A percentile compares a stretch with the other conserved stretches of the same genome.
Conservation (phyloP, 2,329 filamentous ascomycete genomes). For the Hypoxylon rubiginosum region DNA sequence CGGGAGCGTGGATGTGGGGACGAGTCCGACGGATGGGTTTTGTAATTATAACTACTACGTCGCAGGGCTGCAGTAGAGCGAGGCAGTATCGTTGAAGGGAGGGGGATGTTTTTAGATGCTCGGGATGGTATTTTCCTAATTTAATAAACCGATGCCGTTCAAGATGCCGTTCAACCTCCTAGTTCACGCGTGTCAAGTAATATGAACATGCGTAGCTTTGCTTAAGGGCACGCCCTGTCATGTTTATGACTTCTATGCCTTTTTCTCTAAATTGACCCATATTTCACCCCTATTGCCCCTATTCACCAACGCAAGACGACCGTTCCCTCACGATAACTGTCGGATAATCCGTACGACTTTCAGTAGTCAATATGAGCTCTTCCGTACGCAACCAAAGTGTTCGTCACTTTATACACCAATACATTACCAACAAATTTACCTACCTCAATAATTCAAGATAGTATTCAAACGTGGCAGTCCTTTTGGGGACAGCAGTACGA, state of each 20-base stretch:
- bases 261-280: no score
- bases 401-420: no score
- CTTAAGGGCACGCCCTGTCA: no score
- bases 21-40: constrained; percentile 43
- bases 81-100: not conserved
- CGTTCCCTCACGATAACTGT: no score
- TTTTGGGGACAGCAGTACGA: no score
- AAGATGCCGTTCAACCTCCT: no score
- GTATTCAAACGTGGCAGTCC: no score
- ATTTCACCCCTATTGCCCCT: not conserved
- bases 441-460: not conserved
- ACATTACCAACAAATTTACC: not conserved
- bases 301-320: not conserved
- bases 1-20: constrained; percentile 44
- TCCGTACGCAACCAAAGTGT: not conserved
- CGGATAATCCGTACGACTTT: not conserved
- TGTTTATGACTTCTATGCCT: no score
- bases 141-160: not conserved
- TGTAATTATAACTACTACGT: constrained; percentile 53
- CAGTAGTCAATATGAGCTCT: no score
- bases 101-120: not conserved
- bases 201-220: no score
- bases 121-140: not conserved
- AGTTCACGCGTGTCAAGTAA: not conserved
- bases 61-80: constrained; percentile 41